Conservation (phyloP, 148 eudicot species). For the Rhododendron molle region DNA sequence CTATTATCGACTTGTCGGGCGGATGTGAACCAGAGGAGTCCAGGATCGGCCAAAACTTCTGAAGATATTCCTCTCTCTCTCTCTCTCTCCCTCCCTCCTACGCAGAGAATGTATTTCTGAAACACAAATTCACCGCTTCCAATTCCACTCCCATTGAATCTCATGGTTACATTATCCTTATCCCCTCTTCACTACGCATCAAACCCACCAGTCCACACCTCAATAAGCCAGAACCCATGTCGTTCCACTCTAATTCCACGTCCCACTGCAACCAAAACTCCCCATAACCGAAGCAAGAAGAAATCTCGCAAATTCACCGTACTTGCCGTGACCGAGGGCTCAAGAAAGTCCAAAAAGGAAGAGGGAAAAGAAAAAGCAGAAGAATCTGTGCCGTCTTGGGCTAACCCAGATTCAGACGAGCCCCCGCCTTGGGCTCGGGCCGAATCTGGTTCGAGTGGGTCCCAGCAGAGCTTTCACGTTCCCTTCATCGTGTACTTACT, state of each 20-base stretch:
- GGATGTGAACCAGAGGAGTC: too few relatives aligned
- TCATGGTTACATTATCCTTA: constrained; percentile 18
- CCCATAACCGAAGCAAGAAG: not conserved
- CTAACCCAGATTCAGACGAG: constrained; percentile 77
- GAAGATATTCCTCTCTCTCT: too few relatives aligned
- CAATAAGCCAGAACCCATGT: not conserved
- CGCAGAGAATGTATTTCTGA: not conserved
- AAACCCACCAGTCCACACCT: not conserved
- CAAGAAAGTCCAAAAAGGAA: constrained; percentile 35
- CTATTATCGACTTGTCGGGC: too few relatives aligned
- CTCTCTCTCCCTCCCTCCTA: too few relatives aligned
- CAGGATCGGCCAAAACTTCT: too few relatives aligned
- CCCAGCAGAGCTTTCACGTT: constrained; percentile 39
- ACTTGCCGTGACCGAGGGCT: constrained; percentile 40
- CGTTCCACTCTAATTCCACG: not conserved
- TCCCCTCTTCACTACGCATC: constrained; percentile 1
- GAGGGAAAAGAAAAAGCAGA: constrained; percentile 8
- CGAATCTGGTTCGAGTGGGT: constrained; percentile 37
- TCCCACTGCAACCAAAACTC: not conserved
- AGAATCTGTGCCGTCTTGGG: constrained; percentile 78
- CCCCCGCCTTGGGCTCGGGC: constrained; percentile 95
- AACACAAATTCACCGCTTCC: not conserved
- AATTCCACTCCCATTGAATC: not conserved
- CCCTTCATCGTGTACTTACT: constrained; percentile 82
- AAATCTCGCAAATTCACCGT: constrained; percentile 20